Percentiles rank a stretch among this genome's conserved stretches.
Evolutionary conservation across 768 basidiomycete genomes (phyloP).

Genomic region (Mycena galopus): DNA sequence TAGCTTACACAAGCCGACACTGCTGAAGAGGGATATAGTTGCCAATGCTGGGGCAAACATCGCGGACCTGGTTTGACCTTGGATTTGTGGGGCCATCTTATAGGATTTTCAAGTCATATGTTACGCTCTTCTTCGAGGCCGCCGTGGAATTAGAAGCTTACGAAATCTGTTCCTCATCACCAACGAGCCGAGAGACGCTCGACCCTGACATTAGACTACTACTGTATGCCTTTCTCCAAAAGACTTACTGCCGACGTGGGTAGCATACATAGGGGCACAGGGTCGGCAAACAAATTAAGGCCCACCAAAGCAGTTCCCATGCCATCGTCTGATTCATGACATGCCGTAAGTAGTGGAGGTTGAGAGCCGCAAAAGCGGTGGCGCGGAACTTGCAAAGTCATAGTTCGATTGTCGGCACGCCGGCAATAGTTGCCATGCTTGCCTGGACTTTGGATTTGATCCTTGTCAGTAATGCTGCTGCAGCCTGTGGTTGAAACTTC

Average conservation of each 20-base stretch:
- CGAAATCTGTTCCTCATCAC: neutral
- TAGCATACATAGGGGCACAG: neutral
- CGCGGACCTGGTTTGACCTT: neutral
- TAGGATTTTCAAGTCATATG: slow-evolving; percentile 2
- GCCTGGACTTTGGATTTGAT: too few species aligned
- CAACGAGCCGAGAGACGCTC: neutral
- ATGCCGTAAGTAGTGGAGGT: neutral
- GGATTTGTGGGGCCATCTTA: slow-evolving; percentile 6
- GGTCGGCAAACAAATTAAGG: neutral
- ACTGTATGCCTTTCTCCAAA: neutral
- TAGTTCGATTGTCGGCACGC: neutral
- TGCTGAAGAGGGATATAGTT: slow-evolving; percentile 13
- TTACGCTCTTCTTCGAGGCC: slow-evolving; percentile 8
- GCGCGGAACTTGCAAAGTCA: neutral
- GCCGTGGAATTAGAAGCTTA: neutral
- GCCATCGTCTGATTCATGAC: neutral
- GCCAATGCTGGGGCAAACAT: slow-evolving; percentile 13
- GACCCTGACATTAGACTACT: too few species aligned
- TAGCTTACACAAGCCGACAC: slow-evolving; percentile 9
- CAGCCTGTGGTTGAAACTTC: too few species aligned
- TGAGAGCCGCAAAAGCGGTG: neutral
- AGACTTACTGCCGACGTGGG: neutral
- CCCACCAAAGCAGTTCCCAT: neutral
- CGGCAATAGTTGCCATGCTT: neutral
- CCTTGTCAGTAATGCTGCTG: too few species aligned